Evolutionary conservation across 2,329 filamentous ascomycete species (phyloP), one percentile per base, ranked within the genome.

Genomic region (Gyromitra esculenta): DNA sequence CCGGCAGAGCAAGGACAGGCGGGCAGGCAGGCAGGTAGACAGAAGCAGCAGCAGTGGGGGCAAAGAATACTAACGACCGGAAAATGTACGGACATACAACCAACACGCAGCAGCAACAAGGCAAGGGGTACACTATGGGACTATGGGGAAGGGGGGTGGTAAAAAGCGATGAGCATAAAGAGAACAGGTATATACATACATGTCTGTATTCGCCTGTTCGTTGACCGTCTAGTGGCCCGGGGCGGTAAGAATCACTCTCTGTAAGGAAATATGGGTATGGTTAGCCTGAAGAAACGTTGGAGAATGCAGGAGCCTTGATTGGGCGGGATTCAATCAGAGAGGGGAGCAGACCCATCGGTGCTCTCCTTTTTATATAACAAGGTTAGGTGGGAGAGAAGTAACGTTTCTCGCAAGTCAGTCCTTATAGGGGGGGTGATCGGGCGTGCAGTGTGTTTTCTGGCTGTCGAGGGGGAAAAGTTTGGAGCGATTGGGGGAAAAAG

Each of bases 331-430:
- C 70, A 69, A 74, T 77, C 70, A 43, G 59, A 65, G 70, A 68
- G 74, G 70, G 75, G 67, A 77, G 77, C 77, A 78, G 77, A 78
- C 77, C 77, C 77, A 78, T 78, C 73, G 71, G 72, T 71, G 77
- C 75, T 75, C 75, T 78, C 75, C 74, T 78, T 77, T 73, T 77
- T 71, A 74, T 73, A 77, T 75, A 65, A 70, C 60, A 68, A 75
- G 75, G 65, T 66, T 75, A 78, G 71, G 77, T 77, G 71, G 75
- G 68, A 78, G 67, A 72, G 75, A 73, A 66, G 68, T 77, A 77
- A 75, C 64, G 70, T 77, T 77, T 77, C 75, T 77, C 64, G 64
- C 66, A 69, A 73, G 75, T 69, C 43, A 67, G 71, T 69, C 71
- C 63, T 78, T 77, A 78, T 77, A 64, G 66, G 71, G 74, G 62